Evolutionary conservation across 352 stramenopile genomes (phyloP), one percentile per base, ranked within the genome.

Genomic region (Phytophthora tentaculata): DNA sequence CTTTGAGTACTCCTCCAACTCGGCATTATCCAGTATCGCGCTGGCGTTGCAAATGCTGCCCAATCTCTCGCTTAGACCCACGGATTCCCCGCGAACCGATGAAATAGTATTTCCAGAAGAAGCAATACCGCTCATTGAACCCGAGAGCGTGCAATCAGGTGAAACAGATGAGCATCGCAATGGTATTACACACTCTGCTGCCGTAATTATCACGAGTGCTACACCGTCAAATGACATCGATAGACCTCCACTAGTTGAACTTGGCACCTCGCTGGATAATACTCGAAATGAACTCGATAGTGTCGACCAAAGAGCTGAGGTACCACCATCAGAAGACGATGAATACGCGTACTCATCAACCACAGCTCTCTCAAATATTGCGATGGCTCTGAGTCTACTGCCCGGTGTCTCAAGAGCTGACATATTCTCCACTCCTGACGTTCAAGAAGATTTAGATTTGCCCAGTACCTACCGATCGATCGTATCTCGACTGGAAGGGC

Each of bases 1-100:
- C 5, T 76, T 80, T 35, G 73, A 81, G 37, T 80, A 81, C 41
- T 81, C 76, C 16, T 79, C 76, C 23, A 62, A 74, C 6, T 58
- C 70, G 0, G 61, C 69, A 10, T 51, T 68, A 19, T 74, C 76
- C 23, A 77, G 61, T 61, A 86, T 86, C 20, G 71, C 76, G 3
- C 66, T 61, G 19, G 79, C 76, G 7, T 43, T 86, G 49, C 64
- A 75, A 29, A 60, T 81, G 55, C 55, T 84, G 4, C 76, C 76
- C 17, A 55, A 47, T 22, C 68, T 82, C 22, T 64, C 68, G 7
- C 32, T 56, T 20, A 57, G 23, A 16, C 51, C 16, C 24, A 22
- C 28, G 7, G 47, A 41, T 17, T 43, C 50, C 52, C 17, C 51
- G 29, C 19, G 50, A 23, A 7, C n/a, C 16, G 58, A 45, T 44